These are phyloP conservation scores for Oryza australiensis DNA, from an alignment of 176 grass and related monocot species.

Conservation along the genomic window DNA sequence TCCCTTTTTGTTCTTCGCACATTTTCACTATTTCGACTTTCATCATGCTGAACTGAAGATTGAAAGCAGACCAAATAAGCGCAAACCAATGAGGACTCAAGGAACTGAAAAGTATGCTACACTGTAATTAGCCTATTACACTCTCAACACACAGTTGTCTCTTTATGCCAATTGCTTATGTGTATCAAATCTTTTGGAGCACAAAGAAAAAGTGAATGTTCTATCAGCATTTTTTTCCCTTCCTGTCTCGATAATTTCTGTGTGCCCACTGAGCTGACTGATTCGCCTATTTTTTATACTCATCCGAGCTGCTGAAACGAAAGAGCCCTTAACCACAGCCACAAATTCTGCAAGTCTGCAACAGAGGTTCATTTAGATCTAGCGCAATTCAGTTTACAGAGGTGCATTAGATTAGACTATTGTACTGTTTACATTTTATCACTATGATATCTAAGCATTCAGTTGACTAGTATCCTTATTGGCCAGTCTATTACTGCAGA, in stretches of 20 bases:
- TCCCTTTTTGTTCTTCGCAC: not conserved
- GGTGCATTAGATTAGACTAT: not conserved
- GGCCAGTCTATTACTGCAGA: not conserved
- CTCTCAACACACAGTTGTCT: not conserved
- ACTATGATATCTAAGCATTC: not conserved
- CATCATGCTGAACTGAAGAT: conserved; percentile 40
- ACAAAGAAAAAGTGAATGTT: not conserved
- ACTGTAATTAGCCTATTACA: not conserved
- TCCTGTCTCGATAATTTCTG: not conserved
- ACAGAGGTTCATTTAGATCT: not conserved
- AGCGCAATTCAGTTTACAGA: not conserved
- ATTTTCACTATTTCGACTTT: conserved; percentile 1
- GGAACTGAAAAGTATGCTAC: conserved; percentile 49
- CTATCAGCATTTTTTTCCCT: not conserved
- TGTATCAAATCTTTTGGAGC: not conserved
- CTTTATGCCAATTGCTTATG: not conserved
- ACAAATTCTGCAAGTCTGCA: not conserved
- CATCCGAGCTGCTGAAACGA: too few relatives aligned
- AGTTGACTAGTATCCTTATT: not conserved
- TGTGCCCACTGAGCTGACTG: not conserved
- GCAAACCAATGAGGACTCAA: conserved; percentile 52
- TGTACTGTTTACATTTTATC: not conserved
- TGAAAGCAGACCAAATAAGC: conserved; percentile 58
- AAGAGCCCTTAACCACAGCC: not conserved
- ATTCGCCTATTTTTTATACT: not conserved